Evolutionary conservation across 2,329 filamentous ascomycete species (phyloP).

Genomic region (Fusarium kyushuense): DNA sequence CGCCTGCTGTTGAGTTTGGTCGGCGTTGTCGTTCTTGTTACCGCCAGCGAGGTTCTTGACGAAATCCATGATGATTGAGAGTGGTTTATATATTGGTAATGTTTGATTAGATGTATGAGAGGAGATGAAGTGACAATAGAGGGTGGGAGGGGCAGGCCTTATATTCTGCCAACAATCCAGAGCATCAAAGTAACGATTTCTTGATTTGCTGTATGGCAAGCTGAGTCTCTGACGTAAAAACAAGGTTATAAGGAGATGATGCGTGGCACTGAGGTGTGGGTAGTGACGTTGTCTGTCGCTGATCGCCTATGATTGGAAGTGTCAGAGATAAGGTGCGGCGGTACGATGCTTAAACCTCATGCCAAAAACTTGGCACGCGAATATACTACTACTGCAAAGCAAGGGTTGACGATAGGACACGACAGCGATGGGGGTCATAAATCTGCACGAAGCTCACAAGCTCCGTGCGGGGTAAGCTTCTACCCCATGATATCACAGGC

Average conservation of each 20-base stretch:
- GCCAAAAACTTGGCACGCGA: not conserved
- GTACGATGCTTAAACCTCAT: not conserved
- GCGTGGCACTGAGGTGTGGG: conserved; percentile 24
- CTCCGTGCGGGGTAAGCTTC: not conserved
- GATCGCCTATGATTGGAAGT: conserved; percentile 18
- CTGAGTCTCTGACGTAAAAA: conserved; percentile 36
- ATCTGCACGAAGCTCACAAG: conserved; percentile 6
- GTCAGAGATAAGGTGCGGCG: not conserved
- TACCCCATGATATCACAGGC: conserved; percentile 12
- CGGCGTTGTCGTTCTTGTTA: conserved; percentile 47
- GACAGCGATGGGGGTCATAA: not conserved
- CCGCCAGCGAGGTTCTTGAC: conserved; percentile 64
- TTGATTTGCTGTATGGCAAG: conserved; percentile 21
- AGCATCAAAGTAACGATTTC: conserved; percentile 1
- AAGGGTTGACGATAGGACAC: not conserved
- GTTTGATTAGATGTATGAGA: not conserved
- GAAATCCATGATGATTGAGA: conserved; percentile 62
- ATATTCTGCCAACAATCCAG: conserved; percentile 24
- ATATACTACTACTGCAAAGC: not conserved
- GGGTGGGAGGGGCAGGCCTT: conserved; percentile 1
- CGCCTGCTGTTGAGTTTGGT: conserved; percentile 42
- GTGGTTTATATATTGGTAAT: not conserved
- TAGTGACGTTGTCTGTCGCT: conserved; percentile 41
- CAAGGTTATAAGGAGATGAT: too few relatives aligned
- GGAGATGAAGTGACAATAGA: not conserved